Base-by-base conservation (phyloP, 2,329 filamentous ascomycete species). In the Endothia cerciana region DNA sequence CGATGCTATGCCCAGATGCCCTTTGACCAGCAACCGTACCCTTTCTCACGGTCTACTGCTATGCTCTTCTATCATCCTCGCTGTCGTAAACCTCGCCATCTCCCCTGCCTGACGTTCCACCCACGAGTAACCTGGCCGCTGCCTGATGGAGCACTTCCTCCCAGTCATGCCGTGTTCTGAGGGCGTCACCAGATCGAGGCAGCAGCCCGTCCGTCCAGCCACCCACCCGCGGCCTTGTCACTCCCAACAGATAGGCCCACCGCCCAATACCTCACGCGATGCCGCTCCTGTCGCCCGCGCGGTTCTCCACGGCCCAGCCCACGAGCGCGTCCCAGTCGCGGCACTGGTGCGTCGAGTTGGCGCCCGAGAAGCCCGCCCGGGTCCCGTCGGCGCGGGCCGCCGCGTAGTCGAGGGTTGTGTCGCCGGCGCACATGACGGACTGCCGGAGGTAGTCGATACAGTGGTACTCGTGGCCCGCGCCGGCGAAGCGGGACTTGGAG, bases 1-100 rank as follows among this genome's bases (percentile, higher is more conserved):
- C 49, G 15, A 8, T 53, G 49, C 49, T 53, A 53, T 53, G 49
- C 49, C 28, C 15, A 2, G 25, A 87, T 91, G 70, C 41, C 41
- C 43, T 45, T 19, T 47, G n/a, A 36, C n/a, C 22, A 19, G 7
- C 3, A 47, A 40, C 22, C 25, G 13, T 11, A n/a, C 30, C 36
- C 19, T 28, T 13, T 25, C n/a, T n/a, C n/a, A 15, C 36, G 3
- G 30, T 40, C 28, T 57, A 3, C 19, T 40, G n/a, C n/a, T 47
- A 5, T 19, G 6, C 43, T 47, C 10, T n/a, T 40, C n/a, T n/a
- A n/a, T 36, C 33, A 13, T 41, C 11, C 22, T 2, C 15, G 33
- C 33, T 36, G 33, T 36, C 33, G 33, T 36, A 36, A 36, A n/a
- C 10, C 33, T 10, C 33, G 33, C 33, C 41, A 15, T 43, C 41